These are phyloP conservation scores for Arabidopsis lyrata DNA, from an alignment of 441 rosid species.

Conservation along the genomic window DNA sequence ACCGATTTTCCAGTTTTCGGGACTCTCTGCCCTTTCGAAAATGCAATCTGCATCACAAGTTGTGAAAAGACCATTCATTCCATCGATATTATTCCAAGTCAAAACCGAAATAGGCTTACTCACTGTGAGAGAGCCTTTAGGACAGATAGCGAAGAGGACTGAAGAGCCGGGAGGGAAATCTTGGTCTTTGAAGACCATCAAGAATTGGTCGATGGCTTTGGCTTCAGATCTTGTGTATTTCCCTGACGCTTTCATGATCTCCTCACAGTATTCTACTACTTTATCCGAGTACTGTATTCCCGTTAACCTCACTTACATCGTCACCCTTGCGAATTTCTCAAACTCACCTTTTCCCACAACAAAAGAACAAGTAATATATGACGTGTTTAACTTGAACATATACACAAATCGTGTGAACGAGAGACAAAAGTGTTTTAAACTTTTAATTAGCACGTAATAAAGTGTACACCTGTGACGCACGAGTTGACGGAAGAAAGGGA, in stretches of 20 bases:
- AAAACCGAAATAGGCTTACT: slow-evolving; percentile 15
- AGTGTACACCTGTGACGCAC: slow-evolving; percentile 59
- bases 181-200: slow-evolving; percentile 60
- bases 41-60: slow-evolving; percentile 51
- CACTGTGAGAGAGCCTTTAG: slow-evolving; percentile 65
- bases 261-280: slow-evolving; percentile 69
- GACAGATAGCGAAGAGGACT: slow-evolving; percentile 61
- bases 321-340: slow-evolving; percentile 70
- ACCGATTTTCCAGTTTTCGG: slow-evolving; percentile 47
- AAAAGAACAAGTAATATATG: too few species aligned
- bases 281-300: slow-evolving; percentile 72
- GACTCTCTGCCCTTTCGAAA: slow-evolving; percentile 55
- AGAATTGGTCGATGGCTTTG: slow-evolving; percentile 65
- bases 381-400: slow-evolving; percentile 23
- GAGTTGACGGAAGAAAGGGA: slow-evolving; percentile 70
- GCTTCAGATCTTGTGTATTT: slow-evolving; percentile 68
- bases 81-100: not conserved
- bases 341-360: slow-evolving; percentile 52
- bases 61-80: not conserved
- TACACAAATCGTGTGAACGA: slow-evolving; percentile 11
- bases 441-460: not conserved
- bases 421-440: not conserved
- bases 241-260: slow-evolving; percentile 69
- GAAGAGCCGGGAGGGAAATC: slow-evolving; percentile 76
- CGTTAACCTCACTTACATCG: slow-evolving; percentile 68